Base-by-base conservation (phyloP, 805 yeast species). In the Schwanniomyces pseudopolymorphus region DNA sequence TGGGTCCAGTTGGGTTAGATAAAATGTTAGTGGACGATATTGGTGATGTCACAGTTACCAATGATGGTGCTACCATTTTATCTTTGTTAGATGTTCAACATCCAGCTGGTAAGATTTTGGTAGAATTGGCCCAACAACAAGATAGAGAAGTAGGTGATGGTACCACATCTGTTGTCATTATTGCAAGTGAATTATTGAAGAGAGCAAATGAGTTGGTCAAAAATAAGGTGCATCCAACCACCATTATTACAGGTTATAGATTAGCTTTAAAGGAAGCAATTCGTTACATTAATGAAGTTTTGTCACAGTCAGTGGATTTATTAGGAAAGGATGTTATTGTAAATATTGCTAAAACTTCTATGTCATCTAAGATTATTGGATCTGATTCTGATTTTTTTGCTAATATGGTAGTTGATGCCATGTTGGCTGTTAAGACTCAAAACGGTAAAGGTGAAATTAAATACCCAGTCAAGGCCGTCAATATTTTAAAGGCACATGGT, bases 111-210 rank as follows among this genome's bases (percentile, higher is more conserved):
- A 92, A 90, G 72, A 94, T 94, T 58, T 75, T 94, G 48, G 99
- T 94, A 42, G 98, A 94, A 63, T 78, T 94, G 61, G 99, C 99
- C 2, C 97, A 94, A 67, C 98, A 94, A 68, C 99, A 94, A 74
- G 99, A 94, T 67, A 82, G 96, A 60, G 99, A 94, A 70, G 97
- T 94, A 44, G 99, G 97, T 50, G 98, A 91, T 63, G 98, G 98
- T 57, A 91, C 99, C 38, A 94, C 99, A 0, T 87, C 96, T 13
- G 99, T 94, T 42, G 99, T 94, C 35, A 90, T 94, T 51, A 85
- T 95, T 63, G 98, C 99, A 20, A 80, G 96, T 28, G 99, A 94
- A 70, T 73, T 94, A 46, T 76, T 94, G 60, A 87, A 87, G 60
- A 80, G 96, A 53, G 99, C 99, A 35, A 89, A 90, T 67, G 97